Evolutionary conservation across 1,139 yeast species (phyloP).

Genomic region (Pichia cactophila): DNA sequence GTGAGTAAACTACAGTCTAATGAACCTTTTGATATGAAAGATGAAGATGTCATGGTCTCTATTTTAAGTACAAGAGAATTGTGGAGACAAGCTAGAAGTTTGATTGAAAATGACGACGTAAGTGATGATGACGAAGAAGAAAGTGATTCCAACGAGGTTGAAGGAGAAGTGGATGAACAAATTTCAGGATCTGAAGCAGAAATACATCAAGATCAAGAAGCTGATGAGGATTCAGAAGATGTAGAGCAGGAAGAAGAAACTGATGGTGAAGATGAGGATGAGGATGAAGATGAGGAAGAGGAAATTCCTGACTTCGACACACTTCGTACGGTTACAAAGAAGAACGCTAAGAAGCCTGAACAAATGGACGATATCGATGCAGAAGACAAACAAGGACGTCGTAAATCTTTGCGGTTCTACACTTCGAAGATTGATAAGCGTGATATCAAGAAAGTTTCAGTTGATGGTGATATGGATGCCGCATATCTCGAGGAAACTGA

Average conservation of each 20-base stretch:
- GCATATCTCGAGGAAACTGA: conserved; percentile 1
- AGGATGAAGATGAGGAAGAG: conserved; percentile 9
- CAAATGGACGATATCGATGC: conserved; percentile 69
- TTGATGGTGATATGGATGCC: conserved; percentile 11
- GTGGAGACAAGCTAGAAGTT: conserved; percentile 73
- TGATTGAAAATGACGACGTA: conserved; percentile 28
- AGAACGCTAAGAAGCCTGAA: conserved; percentile 34
- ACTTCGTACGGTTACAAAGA: conserved; percentile 30
- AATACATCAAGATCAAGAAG: conserved; percentile 26
- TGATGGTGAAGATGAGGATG: conserved; percentile 25
- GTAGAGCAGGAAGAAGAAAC: conserved; percentile 21
- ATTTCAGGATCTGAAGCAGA: conserved; percentile 16
- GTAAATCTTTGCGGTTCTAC: conserved; percentile 84
- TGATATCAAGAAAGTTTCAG: conserved; percentile 22
- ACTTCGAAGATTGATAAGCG: conserved; percentile 90
- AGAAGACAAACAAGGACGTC: conserved; percentile 78
- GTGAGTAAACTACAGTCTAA: conserved; percentile 45
- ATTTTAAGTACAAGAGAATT: conserved; percentile 74
- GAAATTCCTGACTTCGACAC: conserved; percentile 13
- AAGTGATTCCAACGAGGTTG: conserved; percentile 27
- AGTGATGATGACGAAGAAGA: conserved; percentile 27
- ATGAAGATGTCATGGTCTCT: conserved; percentile 82
- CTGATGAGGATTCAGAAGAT: conserved; percentile 24
- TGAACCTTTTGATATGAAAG: conserved; percentile 66
- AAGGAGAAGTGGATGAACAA: conserved; percentile 22